These are phyloP conservation scores for Nyssa sinensis DNA, from an alignment of 148 eudicot species.

Conservation along the genomic window DNA sequence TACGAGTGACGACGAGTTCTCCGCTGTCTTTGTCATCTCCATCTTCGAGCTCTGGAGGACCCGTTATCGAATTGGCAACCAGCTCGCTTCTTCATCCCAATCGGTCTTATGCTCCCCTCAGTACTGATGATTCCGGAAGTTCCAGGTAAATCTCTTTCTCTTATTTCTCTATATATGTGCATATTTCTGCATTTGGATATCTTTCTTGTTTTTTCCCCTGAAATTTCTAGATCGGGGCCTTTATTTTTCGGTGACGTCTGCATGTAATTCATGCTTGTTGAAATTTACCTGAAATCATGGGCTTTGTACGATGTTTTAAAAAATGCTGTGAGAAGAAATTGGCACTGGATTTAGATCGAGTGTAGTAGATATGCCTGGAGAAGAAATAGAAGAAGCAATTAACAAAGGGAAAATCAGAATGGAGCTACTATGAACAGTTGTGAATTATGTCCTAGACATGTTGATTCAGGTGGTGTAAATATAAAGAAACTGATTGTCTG, in stretches of 20 bases:
- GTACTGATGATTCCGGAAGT: conserved; percentile 77
- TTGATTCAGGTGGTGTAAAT: too few relatives aligned
- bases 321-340: neutral
- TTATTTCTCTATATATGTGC: neutral
- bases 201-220: too few relatives aligned
- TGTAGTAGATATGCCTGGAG: neutral
- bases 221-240: neutral
- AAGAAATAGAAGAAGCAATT: neutral
- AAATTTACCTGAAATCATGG: neutral
- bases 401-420: too few relatives aligned
- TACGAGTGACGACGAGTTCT: conserved; percentile 45
- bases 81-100: conserved; percentile 54
- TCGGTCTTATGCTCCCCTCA: conserved; percentile 49
- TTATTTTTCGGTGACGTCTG: neutral
- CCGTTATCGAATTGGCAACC: conserved; percentile 61
- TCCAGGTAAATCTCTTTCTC: conserved; percentile 55
- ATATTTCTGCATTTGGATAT: neutral
- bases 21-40: conserved; percentile 26
- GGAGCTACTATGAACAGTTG: neutral
- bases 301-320: neutral
- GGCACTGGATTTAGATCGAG: neutral
- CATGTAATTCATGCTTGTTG: neutral
- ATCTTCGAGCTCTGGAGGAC: conserved; percentile 28
- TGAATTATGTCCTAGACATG: neutral
- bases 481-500: neutral